A percentile compares a stretch with the other conserved stretches of the same genome.
Conservation (phyloP, 495 filamentous ascomycete genomes). For the Penicillium alfredii region DNA sequence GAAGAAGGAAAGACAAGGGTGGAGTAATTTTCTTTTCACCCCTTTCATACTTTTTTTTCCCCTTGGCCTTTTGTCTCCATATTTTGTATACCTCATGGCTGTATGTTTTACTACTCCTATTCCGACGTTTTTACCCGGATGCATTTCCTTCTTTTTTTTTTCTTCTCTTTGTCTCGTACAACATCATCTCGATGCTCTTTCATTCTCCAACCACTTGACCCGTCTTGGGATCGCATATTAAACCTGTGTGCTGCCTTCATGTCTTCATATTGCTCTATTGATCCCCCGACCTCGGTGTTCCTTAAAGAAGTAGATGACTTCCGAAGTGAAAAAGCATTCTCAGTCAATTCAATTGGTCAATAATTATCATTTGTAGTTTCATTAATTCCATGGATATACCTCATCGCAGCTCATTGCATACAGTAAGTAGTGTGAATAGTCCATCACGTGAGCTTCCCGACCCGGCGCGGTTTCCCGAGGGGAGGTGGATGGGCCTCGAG, state of each 20-base stretch:
- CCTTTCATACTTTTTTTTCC: constrained; percentile 1
- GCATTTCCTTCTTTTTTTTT: constrained; percentile 12
- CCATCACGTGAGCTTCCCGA: not conserved
- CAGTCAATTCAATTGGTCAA: constrained; percentile 1
- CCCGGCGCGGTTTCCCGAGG: not conserved
- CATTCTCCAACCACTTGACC: constrained; percentile 1
- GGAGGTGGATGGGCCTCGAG: constrained; percentile 8
- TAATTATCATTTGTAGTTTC: no score
- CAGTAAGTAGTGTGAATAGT: no score
- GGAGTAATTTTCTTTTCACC: constrained; percentile 45
- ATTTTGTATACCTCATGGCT: constrained; percentile 19
- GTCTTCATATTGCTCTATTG: not conserved
- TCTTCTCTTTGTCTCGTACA: constrained; percentile 4
- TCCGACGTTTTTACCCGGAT: constrained; percentile 3
- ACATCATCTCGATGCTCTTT: constrained; percentile 2
- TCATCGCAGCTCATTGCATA: no score
- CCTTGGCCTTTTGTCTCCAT: constrained; percentile 5
- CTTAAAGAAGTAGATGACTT: constrained; percentile 8
- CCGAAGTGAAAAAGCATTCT: constrained; percentile 1
- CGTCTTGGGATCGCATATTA: not conserved
- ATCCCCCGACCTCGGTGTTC: not conserved
- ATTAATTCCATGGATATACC: no score
- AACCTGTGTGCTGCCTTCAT: constrained; percentile 1
- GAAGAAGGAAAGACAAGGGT: constrained; percentile 98
- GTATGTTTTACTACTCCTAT: constrained; percentile 18